These are phyloP conservation scores for Cucumis variabilis DNA, from an alignment of 331 rosid species.

Conservation along the genomic window DNA sequence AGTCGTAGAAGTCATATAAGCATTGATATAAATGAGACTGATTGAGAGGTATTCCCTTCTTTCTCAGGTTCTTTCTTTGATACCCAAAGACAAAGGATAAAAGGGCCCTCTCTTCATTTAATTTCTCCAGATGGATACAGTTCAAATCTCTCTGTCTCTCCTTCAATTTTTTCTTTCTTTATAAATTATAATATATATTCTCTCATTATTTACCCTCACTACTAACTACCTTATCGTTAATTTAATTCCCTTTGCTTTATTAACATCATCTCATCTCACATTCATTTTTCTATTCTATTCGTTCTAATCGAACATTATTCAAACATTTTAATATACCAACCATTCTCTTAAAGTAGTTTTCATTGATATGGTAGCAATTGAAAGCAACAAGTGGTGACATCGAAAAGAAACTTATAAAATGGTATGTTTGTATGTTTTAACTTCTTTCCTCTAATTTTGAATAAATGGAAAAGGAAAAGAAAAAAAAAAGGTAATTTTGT, in stretches of 20 bases:
- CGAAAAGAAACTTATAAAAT: too few relatives aligned
- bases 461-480: too few relatives aligned
- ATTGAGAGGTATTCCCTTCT: slow-evolving; percentile 4
- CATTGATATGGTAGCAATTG: too few relatives aligned
- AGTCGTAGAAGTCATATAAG: background rate
- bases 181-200: background rate
- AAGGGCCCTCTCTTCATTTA: slow-evolving; percentile 7
- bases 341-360: too few relatives aligned
- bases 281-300: background rate
- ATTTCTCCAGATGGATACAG: slow-evolving; percentile 29
- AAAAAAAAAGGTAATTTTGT: background rate
- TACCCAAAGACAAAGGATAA: background rate
- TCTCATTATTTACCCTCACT: background rate
- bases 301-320: background rate
- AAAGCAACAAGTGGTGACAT: too few relatives aligned
- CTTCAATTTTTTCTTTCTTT: background rate
- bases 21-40: slow-evolving; percentile 25
- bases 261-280: background rate
- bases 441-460: too few relatives aligned
- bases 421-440: too few relatives aligned
- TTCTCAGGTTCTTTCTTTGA: slow-evolving; percentile 5
- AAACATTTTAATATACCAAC: too few relatives aligned
- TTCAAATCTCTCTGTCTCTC: slow-evolving; percentile 8
- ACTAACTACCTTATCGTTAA: background rate
- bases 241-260: background rate